Percentiles rank a stretch among this genome's conserved stretches.
Evolutionary conservation across 257 asterid species (phyloP).

Genomic region (Gynochthodes officinalis): DNA sequence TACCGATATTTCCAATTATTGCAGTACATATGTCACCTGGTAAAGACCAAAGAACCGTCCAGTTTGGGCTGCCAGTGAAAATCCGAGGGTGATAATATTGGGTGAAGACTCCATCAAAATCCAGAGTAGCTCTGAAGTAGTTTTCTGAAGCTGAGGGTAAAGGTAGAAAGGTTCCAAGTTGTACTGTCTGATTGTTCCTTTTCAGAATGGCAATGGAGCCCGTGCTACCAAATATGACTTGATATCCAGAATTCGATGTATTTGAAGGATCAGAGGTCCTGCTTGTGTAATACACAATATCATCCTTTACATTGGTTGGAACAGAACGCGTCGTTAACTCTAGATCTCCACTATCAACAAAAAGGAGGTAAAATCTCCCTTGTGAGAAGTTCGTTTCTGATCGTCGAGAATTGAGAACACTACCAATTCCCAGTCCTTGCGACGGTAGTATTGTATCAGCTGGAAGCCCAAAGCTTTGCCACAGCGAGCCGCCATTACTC

Average conservation of each 20-base stretch:
- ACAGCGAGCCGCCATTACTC: slow-evolving; percentile 21
- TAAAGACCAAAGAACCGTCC: slow-evolving; percentile 28
- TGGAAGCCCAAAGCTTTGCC: slow-evolving; percentile 50
- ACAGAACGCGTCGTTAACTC: slow-evolving; percentile 28
- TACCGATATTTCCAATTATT: slow-evolving; percentile 21
- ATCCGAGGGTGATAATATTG: slow-evolving; percentile 39
- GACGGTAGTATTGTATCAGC: slow-evolving; percentile 37
- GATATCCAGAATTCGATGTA: slow-evolving; percentile 30
- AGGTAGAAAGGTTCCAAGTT: neutral
- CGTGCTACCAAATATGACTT: slow-evolving; percentile 23
- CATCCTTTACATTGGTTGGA: slow-evolving; percentile 23
- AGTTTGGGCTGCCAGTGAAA: slow-evolving; percentile 16
- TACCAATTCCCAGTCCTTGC: slow-evolving; percentile 20
- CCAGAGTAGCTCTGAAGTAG: slow-evolving; percentile 42
- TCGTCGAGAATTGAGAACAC: slow-evolving; percentile 15
- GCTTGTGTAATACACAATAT: slow-evolving; percentile 41
- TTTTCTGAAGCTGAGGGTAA: slow-evolving; percentile 24
- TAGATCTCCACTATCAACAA: slow-evolving; percentile 34
- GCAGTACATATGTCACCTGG: slow-evolving; percentile 36
- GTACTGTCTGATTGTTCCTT: slow-evolving; percentile 16
- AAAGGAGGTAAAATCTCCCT: slow-evolving; percentile 47
- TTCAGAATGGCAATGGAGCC: slow-evolving; percentile 27
- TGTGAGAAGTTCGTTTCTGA: slow-evolving; percentile 26
- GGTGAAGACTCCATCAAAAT: slow-evolving; percentile 46
- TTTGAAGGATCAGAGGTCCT: slow-evolving; percentile 24